These are phyloP conservation scores for Yamadazyma kanchanaburiensis DNA, from an alignment of 1,139 yeast species.

Conservation along the genomic window DNA sequence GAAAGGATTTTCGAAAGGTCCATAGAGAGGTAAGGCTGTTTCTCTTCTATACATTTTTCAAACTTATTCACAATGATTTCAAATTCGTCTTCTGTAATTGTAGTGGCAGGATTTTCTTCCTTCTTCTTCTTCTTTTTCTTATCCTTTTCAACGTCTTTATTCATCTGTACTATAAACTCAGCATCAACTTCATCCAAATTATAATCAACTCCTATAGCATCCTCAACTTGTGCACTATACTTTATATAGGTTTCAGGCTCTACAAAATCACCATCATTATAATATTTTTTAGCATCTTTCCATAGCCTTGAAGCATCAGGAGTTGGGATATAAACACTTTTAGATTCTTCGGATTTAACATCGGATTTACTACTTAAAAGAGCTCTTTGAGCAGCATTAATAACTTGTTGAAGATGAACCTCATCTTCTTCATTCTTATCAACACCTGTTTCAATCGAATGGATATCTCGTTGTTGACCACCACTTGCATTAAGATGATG, in stretches of 20 bases:
- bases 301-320: conserved; percentile 90
- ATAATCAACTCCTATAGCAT: conserved; percentile 81
- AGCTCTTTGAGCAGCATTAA: conserved; percentile 70
- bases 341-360: conserved; percentile 15
- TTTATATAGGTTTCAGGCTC: conserved; percentile 82
- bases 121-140: no score
- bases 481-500: conserved; percentile 34
- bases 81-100: conserved; percentile 81
- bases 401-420: conserved; percentile 90
- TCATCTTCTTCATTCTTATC: conserved; percentile 98
- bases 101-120: no score
- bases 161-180: conserved; percentile 50
- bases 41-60: conserved; percentile 70
- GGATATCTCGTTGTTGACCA: conserved; percentile 78
- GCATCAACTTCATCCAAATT: conserved; percentile 92
- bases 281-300: conserved; percentile 73
- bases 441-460: conserved; percentile 94
- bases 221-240: conserved; percentile 93
- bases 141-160: conserved; percentile 34
- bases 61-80: conserved; percentile 74
- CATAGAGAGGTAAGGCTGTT: conserved; percentile 85
- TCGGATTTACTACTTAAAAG: conserved; percentile 33
- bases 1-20: conserved; percentile 76
- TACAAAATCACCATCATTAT: conserved; percentile 56
- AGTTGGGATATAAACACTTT: conserved; percentile 82